Conservation (phyloP, 495 filamentous ascomycete species). For the Aspergillus conjunctus region DNA sequence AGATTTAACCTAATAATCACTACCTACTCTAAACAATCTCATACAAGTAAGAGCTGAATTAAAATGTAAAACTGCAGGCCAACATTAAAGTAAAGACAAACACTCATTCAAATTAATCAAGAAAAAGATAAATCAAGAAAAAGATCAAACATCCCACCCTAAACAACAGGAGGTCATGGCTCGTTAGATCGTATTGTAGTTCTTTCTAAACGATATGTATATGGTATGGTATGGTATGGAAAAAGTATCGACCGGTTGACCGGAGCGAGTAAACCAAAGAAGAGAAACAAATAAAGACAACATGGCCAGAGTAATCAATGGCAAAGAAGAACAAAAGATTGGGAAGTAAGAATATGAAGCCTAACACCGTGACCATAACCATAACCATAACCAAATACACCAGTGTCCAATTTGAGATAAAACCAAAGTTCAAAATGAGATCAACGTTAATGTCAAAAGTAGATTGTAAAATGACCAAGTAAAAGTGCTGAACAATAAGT, state of each 20-base stretch:
- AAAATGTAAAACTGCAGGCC: too few species aligned
- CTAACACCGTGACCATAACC: not conserved
- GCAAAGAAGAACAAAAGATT: not conserved
- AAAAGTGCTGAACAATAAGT: not conserved
- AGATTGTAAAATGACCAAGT: too few species aligned
- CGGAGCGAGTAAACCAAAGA: not conserved
- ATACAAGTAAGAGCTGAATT: too few species aligned
- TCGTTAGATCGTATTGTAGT: constrained; percentile 10
- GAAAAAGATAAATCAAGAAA: not conserved
- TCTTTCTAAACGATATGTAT: constrained; percentile 3
- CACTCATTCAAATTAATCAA: not conserved
- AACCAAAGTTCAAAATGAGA: not conserved
- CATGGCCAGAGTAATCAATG: not conserved
- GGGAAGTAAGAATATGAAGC: too few species aligned
- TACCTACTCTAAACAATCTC: too few species aligned
- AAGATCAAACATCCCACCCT: not conserved
- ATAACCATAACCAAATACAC: not conserved
- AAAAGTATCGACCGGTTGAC: not conserved
- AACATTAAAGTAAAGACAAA: too few species aligned
- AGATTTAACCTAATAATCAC: too few species aligned
- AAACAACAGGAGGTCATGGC: not conserved
- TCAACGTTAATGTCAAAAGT: too few species aligned
- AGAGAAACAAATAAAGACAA: not conserved
- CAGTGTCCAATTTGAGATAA: too few species aligned
- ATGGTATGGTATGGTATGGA: not conserved